Percentiles rank a stretch among this genome's conserved stretches.
These are phyloP conservation scores for Ophiosphaerella herpotricha DNA, from an alignment of 2,329 filamentous ascomycete species.

Conservation along the genomic window DNA sequence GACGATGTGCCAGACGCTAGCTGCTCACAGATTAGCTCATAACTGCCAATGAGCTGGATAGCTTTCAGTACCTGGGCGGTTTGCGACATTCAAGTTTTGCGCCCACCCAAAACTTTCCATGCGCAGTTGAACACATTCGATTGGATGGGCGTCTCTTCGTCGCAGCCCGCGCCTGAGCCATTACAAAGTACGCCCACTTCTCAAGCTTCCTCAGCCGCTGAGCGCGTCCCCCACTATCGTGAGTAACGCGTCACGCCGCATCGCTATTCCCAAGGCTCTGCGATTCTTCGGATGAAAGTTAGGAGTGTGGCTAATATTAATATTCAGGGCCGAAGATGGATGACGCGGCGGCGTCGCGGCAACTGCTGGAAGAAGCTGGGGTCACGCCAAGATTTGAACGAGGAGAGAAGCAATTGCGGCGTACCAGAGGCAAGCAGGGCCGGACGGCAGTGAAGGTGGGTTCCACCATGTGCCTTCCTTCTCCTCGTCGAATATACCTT, in stretches of 20 bases:
- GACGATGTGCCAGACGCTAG: too few relatives aligned
- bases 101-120: background rate
- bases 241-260: slow-evolving; percentile 11
- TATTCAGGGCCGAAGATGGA: slow-evolving; percentile 22
- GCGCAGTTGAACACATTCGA: background rate
- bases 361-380: slow-evolving; percentile 22
- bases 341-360: slow-evolving; percentile 24
- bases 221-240: slow-evolving; percentile 17
- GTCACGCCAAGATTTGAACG: slow-evolving; percentile 2
- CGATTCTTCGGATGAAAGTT: background rate
- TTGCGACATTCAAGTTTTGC: too few relatives aligned
- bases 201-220: slow-evolving; percentile 6
- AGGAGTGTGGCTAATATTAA: background rate
- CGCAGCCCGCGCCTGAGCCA: slow-evolving; percentile 13
- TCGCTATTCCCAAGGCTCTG: background rate
- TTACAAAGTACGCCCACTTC: background rate
- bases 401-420: background rate
- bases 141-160: slow-evolving; percentile 22
- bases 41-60: too few relatives aligned
- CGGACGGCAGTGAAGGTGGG: background rate
- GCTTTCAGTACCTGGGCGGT: too few relatives aligned
- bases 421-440: background rate
- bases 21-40: too few relatives aligned
- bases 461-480: background rate
- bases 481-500: background rate